Percentiles rank a stretch among this genome's conserved stretches.
Conservation (phyloP, 2,329 filamentous ascomycete species). For the Phaeosphaeriaceae sp. region DNA sequence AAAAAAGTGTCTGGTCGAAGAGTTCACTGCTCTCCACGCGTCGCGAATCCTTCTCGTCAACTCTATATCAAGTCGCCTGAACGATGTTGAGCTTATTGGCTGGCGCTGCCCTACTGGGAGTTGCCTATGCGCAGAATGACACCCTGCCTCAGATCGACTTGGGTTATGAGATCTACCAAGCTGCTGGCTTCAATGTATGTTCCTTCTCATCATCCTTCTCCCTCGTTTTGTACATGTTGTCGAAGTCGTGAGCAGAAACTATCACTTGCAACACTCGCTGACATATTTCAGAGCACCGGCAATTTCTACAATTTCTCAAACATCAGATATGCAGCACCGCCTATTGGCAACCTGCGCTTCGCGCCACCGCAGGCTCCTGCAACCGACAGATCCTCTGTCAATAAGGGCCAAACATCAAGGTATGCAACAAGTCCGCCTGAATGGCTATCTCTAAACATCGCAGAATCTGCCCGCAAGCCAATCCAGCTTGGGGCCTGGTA, state of each 20-base stretch:
- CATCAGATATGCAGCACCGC: slow-evolving; percentile 63
- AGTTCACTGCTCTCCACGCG: background rate
- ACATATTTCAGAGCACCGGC: slow-evolving; percentile 38
- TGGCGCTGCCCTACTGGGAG: slow-evolving; percentile 29
- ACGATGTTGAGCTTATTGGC: slow-evolving; percentile 31
- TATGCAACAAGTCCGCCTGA: too few species aligned
- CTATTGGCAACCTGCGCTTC: slow-evolving; percentile 60
- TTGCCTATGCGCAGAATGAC: slow-evolving; percentile 30
- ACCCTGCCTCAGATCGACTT: slow-evolving; percentile 58
- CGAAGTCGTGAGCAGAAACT: too few species aligned
- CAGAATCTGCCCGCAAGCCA: slow-evolving; percentile 46
- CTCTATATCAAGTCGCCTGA: background rate
- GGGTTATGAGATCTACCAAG: slow-evolving; percentile 61
- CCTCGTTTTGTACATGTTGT: background rate
- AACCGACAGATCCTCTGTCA: slow-evolving; percentile 53
- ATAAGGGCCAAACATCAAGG: slow-evolving; percentile 51
- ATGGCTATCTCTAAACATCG: background rate
- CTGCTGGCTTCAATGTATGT: slow-evolving; percentile 54
- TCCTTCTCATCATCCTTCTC: slow-evolving; percentile 1
- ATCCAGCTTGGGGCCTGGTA: slow-evolving; percentile 53
- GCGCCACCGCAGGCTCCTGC: slow-evolving; percentile 54
- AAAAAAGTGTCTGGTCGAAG: background rate
- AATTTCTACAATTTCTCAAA: slow-evolving; percentile 63
- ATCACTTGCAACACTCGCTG: background rate
- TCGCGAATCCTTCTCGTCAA: background rate